Base-by-base conservation (phyloP, 1,284 basidiomycete species). In the Ustilago crameri region DNA sequence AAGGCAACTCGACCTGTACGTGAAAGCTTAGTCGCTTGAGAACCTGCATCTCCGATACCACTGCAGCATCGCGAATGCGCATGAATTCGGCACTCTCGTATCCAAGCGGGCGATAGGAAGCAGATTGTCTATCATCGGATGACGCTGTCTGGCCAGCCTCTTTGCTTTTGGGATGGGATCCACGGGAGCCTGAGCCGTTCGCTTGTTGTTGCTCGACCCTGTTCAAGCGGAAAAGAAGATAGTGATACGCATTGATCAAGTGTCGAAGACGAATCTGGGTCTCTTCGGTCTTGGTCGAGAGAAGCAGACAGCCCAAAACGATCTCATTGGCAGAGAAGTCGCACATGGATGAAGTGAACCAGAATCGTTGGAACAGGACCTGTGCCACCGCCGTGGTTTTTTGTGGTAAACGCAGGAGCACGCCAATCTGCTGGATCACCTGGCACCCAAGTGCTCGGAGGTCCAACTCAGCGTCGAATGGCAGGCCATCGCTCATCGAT, bases 11-110 rank as follows among this genome's bases (percentile, higher is more conserved):
- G 47, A 95, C 93, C 77, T 82, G 74, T 3, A 83, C 79, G 37
- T 84, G 70, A 52, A 84, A 84, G 5, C 80, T 83, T 14, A 85
- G 79, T 3, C 81, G 89, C 85, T 98, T 98, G 68, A 99, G 87
- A 18, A 98, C 88, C 82, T 98, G 96, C 93, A 98, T 98, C 85
- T 99, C 96, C 1, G 91, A 90, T 15, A 96, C 90, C 22, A 97
- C 93, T 44, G 98, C 86, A 5, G 91, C 90, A 76, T 95, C 93
- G 80, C 57, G 52, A 7, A 66, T 30, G 3, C 37, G 46, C 3
- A n/a, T 22, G 30, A 51, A 26, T 15, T 59, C 56, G 23, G 26
- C 44, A 22, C 56, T 46, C 15, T 56, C 44, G 40, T 53, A 48
- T 0, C 30, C 47, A 17, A 40, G 56, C 26, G 62, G 50, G 1